phyloP scores from a whole-genome alignment of 2,329 filamentous ascomycete genomes.

The Scedosporium apiospermum region DNA sequence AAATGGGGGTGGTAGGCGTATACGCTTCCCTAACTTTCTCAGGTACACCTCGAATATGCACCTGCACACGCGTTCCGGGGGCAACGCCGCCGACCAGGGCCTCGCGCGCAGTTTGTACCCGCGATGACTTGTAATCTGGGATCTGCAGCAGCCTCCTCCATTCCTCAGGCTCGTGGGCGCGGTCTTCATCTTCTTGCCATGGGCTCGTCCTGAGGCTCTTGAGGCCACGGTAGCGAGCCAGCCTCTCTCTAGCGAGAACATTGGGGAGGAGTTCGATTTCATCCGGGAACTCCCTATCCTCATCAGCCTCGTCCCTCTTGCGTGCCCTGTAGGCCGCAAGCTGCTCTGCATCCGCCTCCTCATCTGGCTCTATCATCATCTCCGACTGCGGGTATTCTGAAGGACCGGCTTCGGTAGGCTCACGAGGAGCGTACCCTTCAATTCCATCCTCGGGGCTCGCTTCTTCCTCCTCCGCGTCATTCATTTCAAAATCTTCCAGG shows the following conservation, averaged over 20 bases:
- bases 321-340: conserved; percentile 72
- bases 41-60: conserved; percentile 56
- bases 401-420: conserved; percentile 66
- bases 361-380: conserved; percentile 78
- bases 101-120: conserved; percentile 68
- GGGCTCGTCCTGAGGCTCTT: conserved; percentile 82
- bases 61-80: conserved; percentile 71
- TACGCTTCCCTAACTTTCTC: conserved; percentile 33
- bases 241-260: conserved; percentile 73
- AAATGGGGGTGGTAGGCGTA: conserved; percentile 48
- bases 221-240: conserved; percentile 79
- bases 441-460: conserved; percentile 74
- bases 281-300: conserved; percentile 92
- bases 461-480: conserved; percentile 46
- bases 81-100: conserved; percentile 80
- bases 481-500: conserved; percentile 46
- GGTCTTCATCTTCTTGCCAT: conserved; percentile 86
- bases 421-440: conserved; percentile 56
- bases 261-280: conserved; percentile 91
- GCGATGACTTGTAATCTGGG: conserved; percentile 79
- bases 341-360: conserved; percentile 68
- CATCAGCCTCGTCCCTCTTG: conserved; percentile 71
- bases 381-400: conserved; percentile 93
- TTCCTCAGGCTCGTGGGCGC: conserved; percentile 76
- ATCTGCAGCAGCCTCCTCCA: conserved; percentile 82